Evolutionary conservation across 257 asterid species (phyloP).

Genomic region (Rubia yunnanensis): DNA sequence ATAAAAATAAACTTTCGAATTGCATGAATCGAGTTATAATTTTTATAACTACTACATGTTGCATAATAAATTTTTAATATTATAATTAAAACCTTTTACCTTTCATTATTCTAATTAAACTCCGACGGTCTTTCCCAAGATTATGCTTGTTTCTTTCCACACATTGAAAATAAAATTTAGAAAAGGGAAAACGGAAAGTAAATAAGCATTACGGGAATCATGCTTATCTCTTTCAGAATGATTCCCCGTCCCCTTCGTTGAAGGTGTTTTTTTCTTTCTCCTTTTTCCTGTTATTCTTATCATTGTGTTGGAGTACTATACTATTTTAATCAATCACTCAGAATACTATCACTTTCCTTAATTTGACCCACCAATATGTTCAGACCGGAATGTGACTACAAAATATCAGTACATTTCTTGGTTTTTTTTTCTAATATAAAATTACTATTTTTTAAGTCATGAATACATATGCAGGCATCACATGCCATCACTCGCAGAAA

Average conservation of each 20-base stretch:
- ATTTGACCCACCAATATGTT: constrained; percentile 5
- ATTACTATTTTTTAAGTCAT: constrained; percentile 3
- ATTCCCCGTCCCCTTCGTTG: constrained; percentile 1
- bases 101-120: no score
- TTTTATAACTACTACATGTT: no score
- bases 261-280: neutral
- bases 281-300: neutral
- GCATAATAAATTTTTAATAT: no score
- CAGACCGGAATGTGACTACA: neutral
- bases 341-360: neutral
- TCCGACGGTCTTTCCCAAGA: no score
- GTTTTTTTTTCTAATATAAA: neutral
- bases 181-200: constrained; percentile 11
- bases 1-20: no score
- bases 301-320: neutral
- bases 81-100: no score
- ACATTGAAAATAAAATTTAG: neutral
- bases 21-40: no score
- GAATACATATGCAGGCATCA: constrained; percentile 24
- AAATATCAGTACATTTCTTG: neutral
- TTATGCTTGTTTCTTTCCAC: neutral
- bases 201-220: constrained; percentile 7
- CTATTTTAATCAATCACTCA: neutral
- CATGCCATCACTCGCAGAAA: constrained; percentile 4
- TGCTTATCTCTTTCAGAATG: constrained; percentile 5